Conservation (phyloP, 139 green algal species). For the Closterium sp. region DNA sequence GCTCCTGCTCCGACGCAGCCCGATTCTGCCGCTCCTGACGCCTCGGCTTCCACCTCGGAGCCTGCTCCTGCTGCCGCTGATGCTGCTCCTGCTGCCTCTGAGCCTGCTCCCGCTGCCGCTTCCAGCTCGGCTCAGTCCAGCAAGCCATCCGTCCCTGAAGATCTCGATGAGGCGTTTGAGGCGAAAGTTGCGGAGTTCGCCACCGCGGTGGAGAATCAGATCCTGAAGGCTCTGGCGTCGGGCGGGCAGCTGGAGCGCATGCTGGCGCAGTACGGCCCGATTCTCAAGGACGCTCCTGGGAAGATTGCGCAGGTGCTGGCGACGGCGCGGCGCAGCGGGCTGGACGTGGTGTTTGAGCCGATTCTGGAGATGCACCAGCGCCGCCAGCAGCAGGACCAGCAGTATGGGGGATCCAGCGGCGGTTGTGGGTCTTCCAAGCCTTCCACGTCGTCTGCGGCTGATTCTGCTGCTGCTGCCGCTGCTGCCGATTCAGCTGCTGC, state of each 20-base stretch:
- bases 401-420: neutral
- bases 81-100: too few relatives aligned
- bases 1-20: neutral
- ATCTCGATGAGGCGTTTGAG: neutral
- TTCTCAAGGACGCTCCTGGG: constrained; percentile 18
- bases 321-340: neutral
- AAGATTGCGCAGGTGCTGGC: constrained; percentile 10
- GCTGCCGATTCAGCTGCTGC: neutral
- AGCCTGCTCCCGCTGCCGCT: neutral
- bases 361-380: neutral
- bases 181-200: neutral
- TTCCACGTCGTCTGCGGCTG: neutral
- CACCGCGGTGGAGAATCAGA: constrained; percentile 12
- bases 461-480: neutral
- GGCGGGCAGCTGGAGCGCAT: constrained; percentile 7
- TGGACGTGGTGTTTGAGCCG: constrained; percentile 19
- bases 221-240: neutral
- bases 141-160: neutral
- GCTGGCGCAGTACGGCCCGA: neutral
- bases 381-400: neutral
- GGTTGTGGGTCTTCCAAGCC: neutral
- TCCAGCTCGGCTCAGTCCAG: neutral
- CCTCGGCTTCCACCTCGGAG: neutral
- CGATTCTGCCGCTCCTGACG: neutral
- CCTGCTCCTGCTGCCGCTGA: neutral